phyloP scores from a whole-genome alignment of 371 early-diverging fungal species.

The Encephalitozoon hellem region DNA sequence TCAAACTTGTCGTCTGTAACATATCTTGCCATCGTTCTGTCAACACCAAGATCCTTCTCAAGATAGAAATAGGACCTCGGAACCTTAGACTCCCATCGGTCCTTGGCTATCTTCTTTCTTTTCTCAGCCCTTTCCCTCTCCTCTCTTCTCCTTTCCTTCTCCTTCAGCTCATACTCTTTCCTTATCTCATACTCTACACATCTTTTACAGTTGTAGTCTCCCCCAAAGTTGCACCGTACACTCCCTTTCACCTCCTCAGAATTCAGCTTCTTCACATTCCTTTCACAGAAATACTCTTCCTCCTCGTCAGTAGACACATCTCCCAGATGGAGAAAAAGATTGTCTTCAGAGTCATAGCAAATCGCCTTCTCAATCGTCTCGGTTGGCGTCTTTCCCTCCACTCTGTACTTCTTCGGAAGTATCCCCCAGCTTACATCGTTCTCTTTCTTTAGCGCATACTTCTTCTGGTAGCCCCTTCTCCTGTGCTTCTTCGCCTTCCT shows the following conservation, averaged over 20 bases:
- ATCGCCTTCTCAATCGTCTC: constrained; percentile 7
- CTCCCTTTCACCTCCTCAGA: not conserved
- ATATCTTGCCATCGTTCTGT: not conserved
- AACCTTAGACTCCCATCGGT: not conserved
- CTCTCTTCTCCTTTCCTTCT: not conserved
- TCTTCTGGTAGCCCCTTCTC: not conserved
- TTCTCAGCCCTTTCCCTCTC: constrained; percentile 10
- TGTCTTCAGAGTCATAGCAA: not conserved
- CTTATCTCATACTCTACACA: constrained; percentile 32
- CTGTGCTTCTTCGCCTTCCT: not conserved
- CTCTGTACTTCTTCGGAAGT: constrained; percentile 8
- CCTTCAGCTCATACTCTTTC: constrained; percentile 17
- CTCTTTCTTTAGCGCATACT: not conserved
- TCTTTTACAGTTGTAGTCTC: constrained; percentile 6
- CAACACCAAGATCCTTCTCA: constrained; percentile 32
- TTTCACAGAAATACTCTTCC: constrained; percentile 21
- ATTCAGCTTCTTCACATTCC: constrained; percentile 8
- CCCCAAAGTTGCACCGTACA: constrained; percentile 23
- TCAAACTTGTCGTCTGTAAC: constrained; percentile 37
- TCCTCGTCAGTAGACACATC: constrained; percentile 34
- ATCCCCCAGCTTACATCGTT: constrained; percentile 7
- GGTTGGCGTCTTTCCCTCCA: not conserved
- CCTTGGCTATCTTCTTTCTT: not conserved
- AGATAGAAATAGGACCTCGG: not conserved
- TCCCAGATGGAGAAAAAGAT: constrained; percentile 5